Percentiles rank a stretch among this genome's conserved stretches.
phyloP scores from a whole-genome alignment of 2,329 filamentous ascomycete genomes.

The Helminthosporium solani region DNA sequence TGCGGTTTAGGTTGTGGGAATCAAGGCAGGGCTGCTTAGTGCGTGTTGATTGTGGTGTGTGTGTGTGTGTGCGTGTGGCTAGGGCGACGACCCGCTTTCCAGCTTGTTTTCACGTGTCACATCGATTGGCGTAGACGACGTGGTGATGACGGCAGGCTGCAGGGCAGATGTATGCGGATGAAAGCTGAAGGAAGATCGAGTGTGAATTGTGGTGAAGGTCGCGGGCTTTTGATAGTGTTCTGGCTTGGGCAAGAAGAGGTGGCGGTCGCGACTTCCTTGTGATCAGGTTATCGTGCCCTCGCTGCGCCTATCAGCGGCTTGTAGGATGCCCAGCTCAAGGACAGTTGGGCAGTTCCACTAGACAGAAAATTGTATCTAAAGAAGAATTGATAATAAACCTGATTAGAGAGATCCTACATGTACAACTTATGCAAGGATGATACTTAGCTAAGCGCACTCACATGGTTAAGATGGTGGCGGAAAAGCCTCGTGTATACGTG shows the following conservation, averaged over 20 bases:
- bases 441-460: too few relatives aligned
- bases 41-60: too few relatives aligned
- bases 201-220: not conserved
- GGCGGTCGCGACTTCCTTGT: not conserved
- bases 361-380: too few relatives aligned
- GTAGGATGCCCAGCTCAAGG: not conserved
- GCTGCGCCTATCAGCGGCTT: constrained; percentile 2
- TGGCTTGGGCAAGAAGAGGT: not conserved
- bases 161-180: constrained; percentile 7
- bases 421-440: too few relatives aligned
- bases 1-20: constrained; percentile 5
- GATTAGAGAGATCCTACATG: too few relatives aligned
- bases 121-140: constrained; percentile 22
- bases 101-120: constrained; percentile 31
- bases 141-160: constrained; percentile 5
- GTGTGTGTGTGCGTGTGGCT: constrained; percentile 7
- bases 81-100: constrained; percentile 4
- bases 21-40: constrained; percentile 14
- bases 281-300: constrained; percentile 9
- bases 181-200: constrained; percentile 1
- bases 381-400: not conserved
- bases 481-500: too few relatives aligned
- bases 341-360: too few relatives aligned
- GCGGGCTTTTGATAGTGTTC: not conserved
- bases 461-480: too few relatives aligned